Percentiles rank a stretch among this genome's conserved stretches.
Evolutionary conservation across 2,329 filamentous ascomycete genomes (phyloP).

Genomic region (Penicillium fuscoglaucum): DNA sequence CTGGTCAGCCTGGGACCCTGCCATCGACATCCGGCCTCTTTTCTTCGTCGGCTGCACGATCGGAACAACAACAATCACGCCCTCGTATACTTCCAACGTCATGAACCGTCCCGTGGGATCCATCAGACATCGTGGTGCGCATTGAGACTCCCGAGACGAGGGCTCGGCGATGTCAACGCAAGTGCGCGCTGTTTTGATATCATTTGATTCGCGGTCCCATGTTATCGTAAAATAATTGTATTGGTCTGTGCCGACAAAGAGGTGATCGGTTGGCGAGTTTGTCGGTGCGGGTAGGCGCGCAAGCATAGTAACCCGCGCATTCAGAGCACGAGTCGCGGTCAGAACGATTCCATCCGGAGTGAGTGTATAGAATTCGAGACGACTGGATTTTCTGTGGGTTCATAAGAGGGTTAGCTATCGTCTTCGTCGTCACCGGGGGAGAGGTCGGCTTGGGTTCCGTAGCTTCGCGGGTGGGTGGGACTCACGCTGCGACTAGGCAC

Average conservation of each 20-base stretch:
- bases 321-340: slow-evolving; percentile 69
- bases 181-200: slow-evolving; percentile 58
- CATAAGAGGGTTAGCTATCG: slow-evolving; percentile 4
- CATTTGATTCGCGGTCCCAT: slow-evolving; percentile 66
- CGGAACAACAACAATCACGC: slow-evolving; percentile 64
- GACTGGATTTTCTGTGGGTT: slow-evolving; percentile 43
- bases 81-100: slow-evolving; percentile 68
- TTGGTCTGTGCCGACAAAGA: slow-evolving; percentile 89
- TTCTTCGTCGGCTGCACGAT: slow-evolving; percentile 57
- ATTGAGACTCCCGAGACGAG: slow-evolving; percentile 71
- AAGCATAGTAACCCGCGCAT: slow-evolving; percentile 84
- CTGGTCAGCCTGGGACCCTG: slow-evolving; percentile 27
- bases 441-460: background rate
- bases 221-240: slow-evolving; percentile 86
- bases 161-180: slow-evolving; percentile 63
- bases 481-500: slow-evolving; percentile 85
- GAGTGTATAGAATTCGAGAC: slow-evolving; percentile 57
- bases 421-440: background rate
- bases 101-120: slow-evolving; percentile 74
- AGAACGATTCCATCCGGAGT: slow-evolving; percentile 63
- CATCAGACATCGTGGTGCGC: slow-evolving; percentile 77
- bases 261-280: slow-evolving; percentile 72
- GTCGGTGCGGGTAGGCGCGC: slow-evolving; percentile 58
- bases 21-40: slow-evolving; percentile 31
- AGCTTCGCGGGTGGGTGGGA: slow-evolving; percentile 14